A percentile compares a stretch with the other conserved stretches of the same genome.
phyloP scores from a whole-genome alignment of 1,284 basidiomycete genomes.

The Phellopilus nigrolimitatus region DNA sequence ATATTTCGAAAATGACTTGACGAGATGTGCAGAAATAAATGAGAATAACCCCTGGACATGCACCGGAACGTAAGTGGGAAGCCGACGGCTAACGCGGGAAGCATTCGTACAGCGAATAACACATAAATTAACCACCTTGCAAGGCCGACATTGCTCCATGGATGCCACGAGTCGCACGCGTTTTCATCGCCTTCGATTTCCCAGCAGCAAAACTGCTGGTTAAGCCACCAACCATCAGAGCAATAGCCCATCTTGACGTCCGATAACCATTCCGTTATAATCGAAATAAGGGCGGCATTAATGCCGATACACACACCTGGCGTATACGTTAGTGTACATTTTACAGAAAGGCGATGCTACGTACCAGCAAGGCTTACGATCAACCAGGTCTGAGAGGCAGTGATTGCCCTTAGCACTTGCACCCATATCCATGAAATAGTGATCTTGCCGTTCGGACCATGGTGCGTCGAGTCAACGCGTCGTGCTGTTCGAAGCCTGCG shows the following conservation, averaged over 20 bases:
- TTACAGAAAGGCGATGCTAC: constrained; percentile 29
- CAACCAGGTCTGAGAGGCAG: constrained; percentile 62
- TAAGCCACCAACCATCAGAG: constrained; percentile 96
- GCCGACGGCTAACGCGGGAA: too few species aligned
- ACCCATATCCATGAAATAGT: constrained; percentile 61
- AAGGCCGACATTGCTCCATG: constrained; percentile 78
- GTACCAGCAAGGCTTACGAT: constrained; percentile 82
- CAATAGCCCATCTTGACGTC: constrained; percentile 98
- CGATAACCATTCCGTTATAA: constrained; percentile 96
- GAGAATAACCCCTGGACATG: constrained; percentile 64
- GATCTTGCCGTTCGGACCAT: constrained; percentile 47
- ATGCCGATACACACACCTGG: constrained; percentile 88
- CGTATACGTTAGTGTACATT: constrained; percentile 6
- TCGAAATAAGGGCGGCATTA: constrained; percentile 92
- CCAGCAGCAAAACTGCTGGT: constrained; percentile 98
- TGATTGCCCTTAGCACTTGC: constrained; percentile 45
- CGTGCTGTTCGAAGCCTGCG: constrained; percentile 59
- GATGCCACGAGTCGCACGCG: constrained; percentile 89
- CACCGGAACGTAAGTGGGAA: constrained; percentile 10
- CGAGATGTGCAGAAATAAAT: constrained; percentile 83
- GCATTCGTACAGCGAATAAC: constrained; percentile 79
- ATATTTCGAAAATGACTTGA: constrained; percentile 86
- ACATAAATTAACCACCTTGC: constrained; percentile 87
- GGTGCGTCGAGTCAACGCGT: constrained; percentile 43
- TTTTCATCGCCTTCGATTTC: constrained; percentile 82